Conservation (phyloP, 1,139 yeast species). For the Pichia cactophila region DNA sequence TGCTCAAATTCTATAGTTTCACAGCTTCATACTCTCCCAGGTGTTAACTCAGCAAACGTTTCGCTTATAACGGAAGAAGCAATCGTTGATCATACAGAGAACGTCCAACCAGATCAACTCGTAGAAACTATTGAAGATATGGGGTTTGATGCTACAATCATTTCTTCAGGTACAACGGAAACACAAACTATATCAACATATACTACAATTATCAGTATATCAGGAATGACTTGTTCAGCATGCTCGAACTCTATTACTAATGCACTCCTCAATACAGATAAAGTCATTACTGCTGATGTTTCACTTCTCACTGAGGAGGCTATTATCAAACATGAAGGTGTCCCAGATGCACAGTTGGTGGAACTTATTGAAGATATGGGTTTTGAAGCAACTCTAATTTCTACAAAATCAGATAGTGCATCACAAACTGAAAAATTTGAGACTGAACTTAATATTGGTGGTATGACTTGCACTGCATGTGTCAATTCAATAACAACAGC, state of each 20-base stretch:
- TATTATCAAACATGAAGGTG: slow-evolving; percentile 38
- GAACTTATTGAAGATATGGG: slow-evolving; percentile 67
- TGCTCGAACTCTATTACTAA: slow-evolving; percentile 61
- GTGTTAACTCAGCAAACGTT: slow-evolving; percentile 46
- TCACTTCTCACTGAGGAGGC: slow-evolving; percentile 75
- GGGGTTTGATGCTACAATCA: slow-evolving; percentile 47
- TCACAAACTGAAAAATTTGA: slow-evolving; percentile 15
- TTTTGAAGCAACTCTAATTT: slow-evolving; percentile 37
- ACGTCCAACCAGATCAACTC: slow-evolving; percentile 31
- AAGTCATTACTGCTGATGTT: slow-evolving; percentile 47
- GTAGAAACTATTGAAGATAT: slow-evolving; percentile 53
- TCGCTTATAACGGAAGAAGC: slow-evolving; percentile 72
- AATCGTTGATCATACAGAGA: slow-evolving; percentile 37
- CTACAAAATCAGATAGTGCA: slow-evolving; percentile 2
- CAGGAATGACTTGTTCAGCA: slow-evolving; percentile 88
- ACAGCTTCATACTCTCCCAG: slow-evolving; percentile 41
- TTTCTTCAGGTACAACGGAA: background rate
- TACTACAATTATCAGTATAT: slow-evolving; percentile 16
- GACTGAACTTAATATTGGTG: slow-evolving; percentile 33
- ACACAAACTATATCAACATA: background rate
- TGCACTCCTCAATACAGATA: slow-evolving; percentile 41
- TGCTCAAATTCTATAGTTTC: slow-evolving; percentile 60
- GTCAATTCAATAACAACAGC: slow-evolving; percentile 54
- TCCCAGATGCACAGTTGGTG: slow-evolving; percentile 31
- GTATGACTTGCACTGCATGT: slow-evolving; percentile 91